Conservation (phyloP, 257 asterid genomes). For the Marsdenia floribunda region DNA sequence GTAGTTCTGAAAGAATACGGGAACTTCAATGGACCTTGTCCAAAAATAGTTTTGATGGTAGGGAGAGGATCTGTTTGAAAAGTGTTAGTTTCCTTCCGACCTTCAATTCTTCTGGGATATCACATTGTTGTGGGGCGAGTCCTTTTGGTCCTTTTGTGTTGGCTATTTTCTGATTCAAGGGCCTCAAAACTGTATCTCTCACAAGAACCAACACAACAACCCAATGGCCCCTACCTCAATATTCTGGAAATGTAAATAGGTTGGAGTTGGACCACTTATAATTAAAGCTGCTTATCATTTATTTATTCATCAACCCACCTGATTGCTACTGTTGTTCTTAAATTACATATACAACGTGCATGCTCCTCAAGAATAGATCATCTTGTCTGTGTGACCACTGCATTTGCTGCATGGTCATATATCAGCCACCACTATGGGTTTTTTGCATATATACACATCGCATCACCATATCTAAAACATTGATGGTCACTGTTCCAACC, state of each 20-base stretch:
- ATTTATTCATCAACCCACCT: background rate
- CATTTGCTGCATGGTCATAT: constrained; percentile 1
- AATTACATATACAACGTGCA: background rate
- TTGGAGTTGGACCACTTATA: background rate
- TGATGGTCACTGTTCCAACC: background rate
- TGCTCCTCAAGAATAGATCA: background rate
- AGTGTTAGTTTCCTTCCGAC: background rate
- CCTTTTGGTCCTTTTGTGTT: background rate
- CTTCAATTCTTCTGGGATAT: background rate
- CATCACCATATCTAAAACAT: background rate
- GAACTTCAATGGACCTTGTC: background rate
- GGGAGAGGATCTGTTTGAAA: background rate
- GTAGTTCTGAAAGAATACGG: background rate
- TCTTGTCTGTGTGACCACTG: background rate
- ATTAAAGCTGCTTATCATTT: background rate
- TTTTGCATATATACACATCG: background rate
- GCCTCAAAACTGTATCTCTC: background rate
- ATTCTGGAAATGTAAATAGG: background rate
- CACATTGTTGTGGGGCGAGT: background rate
- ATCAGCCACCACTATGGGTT: background rate
- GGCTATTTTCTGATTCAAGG: background rate
- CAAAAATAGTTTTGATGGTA: background rate
- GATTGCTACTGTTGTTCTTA: background rate
- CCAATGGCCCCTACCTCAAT: background rate
- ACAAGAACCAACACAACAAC: background rate